These are phyloP conservation scores for Cystofilobasidium capitatum DNA, from an alignment of 768 basidiomycete species.

Conservation along the genomic window DNA sequence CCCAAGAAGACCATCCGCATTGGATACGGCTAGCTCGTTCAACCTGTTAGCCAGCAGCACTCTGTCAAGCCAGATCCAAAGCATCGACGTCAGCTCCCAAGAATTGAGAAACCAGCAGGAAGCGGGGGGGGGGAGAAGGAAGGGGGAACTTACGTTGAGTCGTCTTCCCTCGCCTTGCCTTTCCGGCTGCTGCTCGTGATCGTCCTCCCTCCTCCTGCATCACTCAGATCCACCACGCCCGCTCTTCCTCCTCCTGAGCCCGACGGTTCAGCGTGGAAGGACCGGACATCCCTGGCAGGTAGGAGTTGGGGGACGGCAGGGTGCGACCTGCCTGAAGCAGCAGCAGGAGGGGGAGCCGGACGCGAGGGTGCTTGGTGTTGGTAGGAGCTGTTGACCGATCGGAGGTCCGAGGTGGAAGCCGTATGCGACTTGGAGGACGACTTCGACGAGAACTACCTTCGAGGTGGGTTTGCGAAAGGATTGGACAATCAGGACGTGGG, in stretches of 20 bases:
- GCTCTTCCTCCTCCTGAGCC: conserved; percentile 5
- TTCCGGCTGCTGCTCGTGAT: neutral
- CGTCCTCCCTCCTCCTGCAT: neutral
- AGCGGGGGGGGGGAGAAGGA: too few species aligned
- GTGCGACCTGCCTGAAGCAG: neutral
- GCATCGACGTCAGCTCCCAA: neutral
- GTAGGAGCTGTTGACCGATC: neutral
- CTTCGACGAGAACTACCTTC: neutral
- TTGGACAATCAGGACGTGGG: neutral
- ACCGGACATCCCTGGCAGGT: too few species aligned
- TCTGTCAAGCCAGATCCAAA: too few species aligned
- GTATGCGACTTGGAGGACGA: neutral
- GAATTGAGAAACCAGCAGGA: neutral
- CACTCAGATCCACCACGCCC: too few species aligned
- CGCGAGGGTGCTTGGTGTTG: neutral
- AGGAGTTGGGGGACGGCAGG: too few species aligned
- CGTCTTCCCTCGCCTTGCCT: conserved; percentile 8
- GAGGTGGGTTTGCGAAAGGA: neutral
- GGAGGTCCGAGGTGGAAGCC: neutral
- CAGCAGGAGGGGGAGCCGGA: neutral
- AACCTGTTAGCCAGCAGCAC: conserved; percentile 9
- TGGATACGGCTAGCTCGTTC: conserved; percentile 7
- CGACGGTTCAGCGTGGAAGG: too few species aligned
- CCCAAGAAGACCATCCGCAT: conserved; percentile 17
- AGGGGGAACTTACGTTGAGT: neutral